Conservation (phyloP, 148 eudicot genomes). For the Rhododendron simsii region DNA sequence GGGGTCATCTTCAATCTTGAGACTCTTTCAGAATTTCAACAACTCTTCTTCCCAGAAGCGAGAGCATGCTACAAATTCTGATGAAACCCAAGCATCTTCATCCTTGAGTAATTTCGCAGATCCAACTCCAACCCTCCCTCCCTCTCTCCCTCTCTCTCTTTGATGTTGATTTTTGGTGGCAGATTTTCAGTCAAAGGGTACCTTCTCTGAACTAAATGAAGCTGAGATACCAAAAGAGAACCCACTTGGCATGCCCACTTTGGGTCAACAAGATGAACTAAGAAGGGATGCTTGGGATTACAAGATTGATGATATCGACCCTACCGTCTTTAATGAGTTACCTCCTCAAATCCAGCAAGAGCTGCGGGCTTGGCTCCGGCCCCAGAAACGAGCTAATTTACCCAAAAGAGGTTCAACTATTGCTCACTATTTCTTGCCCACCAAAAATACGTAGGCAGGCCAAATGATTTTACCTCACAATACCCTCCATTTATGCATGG, state of each 20-base stretch:
- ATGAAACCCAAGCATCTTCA: slow-evolving; percentile 27
- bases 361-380: slow-evolving; percentile 42
- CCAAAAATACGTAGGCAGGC: slow-evolving; percentile 12
- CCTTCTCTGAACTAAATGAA: slow-evolving; percentile 2
- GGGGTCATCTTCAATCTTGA: slow-evolving; percentile 67
- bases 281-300: slow-evolving; percentile 35
- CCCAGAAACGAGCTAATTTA: slow-evolving; percentile 40
- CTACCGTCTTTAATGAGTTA: slow-evolving; percentile 40
- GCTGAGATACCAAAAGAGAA: slow-evolving; percentile 9
- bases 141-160: neutral
- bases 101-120: slow-evolving; percentile 36
- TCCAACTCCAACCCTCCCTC: neutral
- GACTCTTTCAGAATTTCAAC: slow-evolving; percentile 41
- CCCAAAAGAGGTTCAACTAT: slow-evolving; percentile 39
- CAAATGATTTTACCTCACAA: neutral
- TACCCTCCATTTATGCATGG: neutral
- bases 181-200: slow-evolving; percentile 6
- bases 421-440: slow-evolving; percentile 47
- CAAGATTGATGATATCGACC: slow-evolving; percentile 51
- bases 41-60: slow-evolving; percentile 23
- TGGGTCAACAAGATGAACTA: slow-evolving; percentile 9
- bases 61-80: slow-evolving; percentile 19
- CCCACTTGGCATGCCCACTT: slow-evolving; percentile 1
- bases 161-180: slow-evolving; percentile 10
- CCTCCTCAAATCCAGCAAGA: slow-evolving; percentile 54